A percentile compares a stretch with the other conserved stretches of the same genome.
These are phyloP conservation scores for Penicillium psychrofluorescens DNA, from an alignment of 495 filamentous ascomycete species.

Conservation along the genomic window DNA sequence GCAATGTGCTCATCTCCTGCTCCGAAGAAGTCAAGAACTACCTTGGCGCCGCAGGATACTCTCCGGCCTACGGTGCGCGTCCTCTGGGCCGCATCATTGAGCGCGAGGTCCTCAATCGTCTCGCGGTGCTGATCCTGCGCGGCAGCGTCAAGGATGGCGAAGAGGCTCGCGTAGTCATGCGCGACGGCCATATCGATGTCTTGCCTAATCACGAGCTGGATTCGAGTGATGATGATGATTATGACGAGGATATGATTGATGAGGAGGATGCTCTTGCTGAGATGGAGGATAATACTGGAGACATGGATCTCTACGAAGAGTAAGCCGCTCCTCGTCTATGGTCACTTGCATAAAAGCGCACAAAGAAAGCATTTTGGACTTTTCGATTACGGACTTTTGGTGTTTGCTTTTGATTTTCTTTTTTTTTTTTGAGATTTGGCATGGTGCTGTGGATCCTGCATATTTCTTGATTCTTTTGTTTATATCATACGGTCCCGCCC, in stretches of 20 bases:
- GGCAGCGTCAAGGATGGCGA: constrained; percentile 83
- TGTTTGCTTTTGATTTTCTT: not conserved
- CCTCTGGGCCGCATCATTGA: constrained; percentile 86
- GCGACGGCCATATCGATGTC: constrained; percentile 68
- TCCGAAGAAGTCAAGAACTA: constrained; percentile 82
- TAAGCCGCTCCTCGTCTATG: constrained; percentile 16
- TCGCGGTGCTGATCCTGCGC: constrained; percentile 83
- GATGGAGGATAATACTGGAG: constrained; percentile 51
- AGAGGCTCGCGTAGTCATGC: constrained; percentile 66
- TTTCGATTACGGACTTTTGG: not conserved
- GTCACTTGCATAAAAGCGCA: not conserved
- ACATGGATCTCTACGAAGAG: constrained; percentile 76
- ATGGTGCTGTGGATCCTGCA: not conserved
- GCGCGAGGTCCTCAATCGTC: constrained; percentile 87
- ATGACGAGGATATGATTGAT: constrained; percentile 63
- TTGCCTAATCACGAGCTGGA: constrained; percentile 69
- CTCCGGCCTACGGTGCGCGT: constrained; percentile 86
- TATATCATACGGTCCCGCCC: not conserved
- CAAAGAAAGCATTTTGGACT: not conserved
- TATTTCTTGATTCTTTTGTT: not conserved
- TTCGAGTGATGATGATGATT: constrained; percentile 40
- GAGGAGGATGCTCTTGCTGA: constrained; percentile 63
- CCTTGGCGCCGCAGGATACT: constrained; percentile 81
- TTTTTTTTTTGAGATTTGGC: not conserved
- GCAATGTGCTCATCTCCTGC: constrained; percentile 72